phyloP scores from a whole-genome alignment of 306 rosid genomes.

The Citrullus amarus region DNA sequence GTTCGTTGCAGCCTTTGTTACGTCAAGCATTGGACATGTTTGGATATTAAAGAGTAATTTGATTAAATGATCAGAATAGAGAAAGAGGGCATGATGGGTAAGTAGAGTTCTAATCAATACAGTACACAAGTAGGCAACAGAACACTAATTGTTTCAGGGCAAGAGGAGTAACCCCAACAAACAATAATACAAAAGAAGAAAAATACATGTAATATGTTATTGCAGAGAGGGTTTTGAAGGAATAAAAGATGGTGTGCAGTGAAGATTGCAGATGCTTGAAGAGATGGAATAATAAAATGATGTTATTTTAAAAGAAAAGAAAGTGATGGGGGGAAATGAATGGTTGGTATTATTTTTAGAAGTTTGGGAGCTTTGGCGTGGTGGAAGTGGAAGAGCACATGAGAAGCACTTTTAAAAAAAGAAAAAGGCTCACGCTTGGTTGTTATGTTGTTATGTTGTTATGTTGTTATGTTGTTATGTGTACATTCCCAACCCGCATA shows the following conservation, averaged over 20 bases:
- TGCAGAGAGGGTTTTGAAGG: not conserved
- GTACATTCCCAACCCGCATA: not conserved
- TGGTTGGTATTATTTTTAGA: not conserved
- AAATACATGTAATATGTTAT: not conserved
- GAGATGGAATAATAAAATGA: not conserved
- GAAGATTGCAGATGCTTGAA: not conserved
- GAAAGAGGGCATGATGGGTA: not conserved
- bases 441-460: not conserved
- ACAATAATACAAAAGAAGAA: not conserved
- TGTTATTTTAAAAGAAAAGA: not conserved
- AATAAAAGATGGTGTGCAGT: not conserved
- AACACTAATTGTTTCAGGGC: not conserved
- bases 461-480: not conserved
- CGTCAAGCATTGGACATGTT: conserved; percentile 34
- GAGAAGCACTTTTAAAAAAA: not conserved
- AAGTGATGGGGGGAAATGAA: not conserved
- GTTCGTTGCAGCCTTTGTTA: conserved; percentile 69
- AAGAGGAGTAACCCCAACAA: not conserved
- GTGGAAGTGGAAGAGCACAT: not conserved
- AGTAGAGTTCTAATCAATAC: not conserved
- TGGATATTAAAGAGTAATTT: conserved; percentile 31
- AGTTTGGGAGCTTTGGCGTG: not conserved
- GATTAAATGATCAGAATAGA: not conserved
- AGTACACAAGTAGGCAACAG: not conserved
- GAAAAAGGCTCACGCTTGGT: not conserved